Evolutionary conservation across 2,329 filamentous ascomycete genomes (phyloP), one percentile per base, ranked within the genome.

Genomic region (Talaromyces amestolkiae): DNA sequence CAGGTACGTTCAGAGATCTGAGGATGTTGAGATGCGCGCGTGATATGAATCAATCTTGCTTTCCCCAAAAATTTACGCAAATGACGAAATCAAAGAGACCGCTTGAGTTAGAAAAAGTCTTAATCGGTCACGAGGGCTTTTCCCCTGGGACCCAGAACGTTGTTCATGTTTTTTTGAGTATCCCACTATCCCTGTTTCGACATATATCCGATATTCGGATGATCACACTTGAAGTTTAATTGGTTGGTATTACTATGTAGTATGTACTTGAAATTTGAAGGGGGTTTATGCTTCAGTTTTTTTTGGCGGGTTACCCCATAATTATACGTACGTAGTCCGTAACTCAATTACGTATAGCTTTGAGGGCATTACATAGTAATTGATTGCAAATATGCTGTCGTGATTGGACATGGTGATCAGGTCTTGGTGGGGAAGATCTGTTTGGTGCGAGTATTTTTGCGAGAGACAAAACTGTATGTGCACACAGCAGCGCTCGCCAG

Each of bases 81-180:
- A 56, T 56, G 53, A 56, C 53, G 53, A 37, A 9, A 39, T 56
- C n/a, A 15, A 15, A 22, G 31, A 56, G n/a, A 54, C 3, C 10
- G 51, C 33, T 56, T 8, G 35, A 11, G 15, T 7, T 22, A 35
- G 33, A 39, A 22, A 39, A 56, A 56, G 33, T 56, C 33, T 37
- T n/a, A 56, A 24, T 39, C 11, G 53, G 53, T 56, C 53, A 56
- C 53, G 53, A 56, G 53, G 53, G 19, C 53, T 24, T 27, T 51
- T 15, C 19, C 33, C 33, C 33, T 56, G 13, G 31, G 51, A 56
- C n/a, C 53, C 53, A 56, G n/a, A 56, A 24, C 53, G 11, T 37
- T 35, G 49, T 15, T 13, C 10, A 35, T 15, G 15, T 7, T 37
- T 22, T 47, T 56, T 22, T 22, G 31, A 39, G 5, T 22, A 56